phyloP scores from a whole-genome alignment of 2,329 filamentous ascomycete species.

The Metarhizium rileyi region DNA sequence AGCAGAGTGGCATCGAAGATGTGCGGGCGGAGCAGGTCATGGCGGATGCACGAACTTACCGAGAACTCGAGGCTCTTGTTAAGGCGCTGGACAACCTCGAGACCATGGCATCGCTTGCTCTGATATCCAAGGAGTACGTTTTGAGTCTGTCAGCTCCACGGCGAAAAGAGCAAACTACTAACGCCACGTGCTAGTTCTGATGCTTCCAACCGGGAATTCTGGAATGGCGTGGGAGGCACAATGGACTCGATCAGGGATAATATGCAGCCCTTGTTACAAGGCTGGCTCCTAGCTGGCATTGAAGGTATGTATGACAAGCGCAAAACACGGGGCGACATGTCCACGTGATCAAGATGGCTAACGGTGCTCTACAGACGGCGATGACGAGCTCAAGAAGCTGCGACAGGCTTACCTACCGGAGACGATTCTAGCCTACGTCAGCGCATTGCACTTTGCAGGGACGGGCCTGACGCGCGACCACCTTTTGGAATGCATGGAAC shows the following conservation, averaged over 20 bases:
- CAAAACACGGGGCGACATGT: background rate
- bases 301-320: slow-evolving; percentile 37
- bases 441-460: slow-evolving; percentile 69
- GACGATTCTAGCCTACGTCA: slow-evolving; percentile 73
- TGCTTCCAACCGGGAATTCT: slow-evolving; percentile 37
- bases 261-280: slow-evolving; percentile 52
- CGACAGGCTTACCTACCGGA: slow-evolving; percentile 78
- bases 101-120: slow-evolving; percentile 48
- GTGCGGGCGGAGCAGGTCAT: slow-evolving; percentile 33
- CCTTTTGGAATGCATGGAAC: slow-evolving; percentile 76
- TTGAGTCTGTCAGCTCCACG: background rate
- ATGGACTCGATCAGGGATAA: slow-evolving; percentile 44
- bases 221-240: slow-evolving; percentile 41
- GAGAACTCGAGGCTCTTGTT: slow-evolving; percentile 59
- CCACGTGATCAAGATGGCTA: background rate
- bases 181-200: slow-evolving; percentile 17
- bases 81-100: slow-evolving; percentile 59
- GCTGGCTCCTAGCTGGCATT: slow-evolving; percentile 50
- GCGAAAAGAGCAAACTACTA: background rate
- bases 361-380: slow-evolving; percentile 29
- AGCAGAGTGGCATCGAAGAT: slow-evolving; percentile 25
- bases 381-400: slow-evolving; percentile 52
- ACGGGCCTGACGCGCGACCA: slow-evolving; percentile 64
- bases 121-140: slow-evolving; percentile 42
- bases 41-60: slow-evolving; percentile 50